phyloP scores from a whole-genome alignment of 73 alveolate genomes.

The Blepharisma stoltei region DNA sequence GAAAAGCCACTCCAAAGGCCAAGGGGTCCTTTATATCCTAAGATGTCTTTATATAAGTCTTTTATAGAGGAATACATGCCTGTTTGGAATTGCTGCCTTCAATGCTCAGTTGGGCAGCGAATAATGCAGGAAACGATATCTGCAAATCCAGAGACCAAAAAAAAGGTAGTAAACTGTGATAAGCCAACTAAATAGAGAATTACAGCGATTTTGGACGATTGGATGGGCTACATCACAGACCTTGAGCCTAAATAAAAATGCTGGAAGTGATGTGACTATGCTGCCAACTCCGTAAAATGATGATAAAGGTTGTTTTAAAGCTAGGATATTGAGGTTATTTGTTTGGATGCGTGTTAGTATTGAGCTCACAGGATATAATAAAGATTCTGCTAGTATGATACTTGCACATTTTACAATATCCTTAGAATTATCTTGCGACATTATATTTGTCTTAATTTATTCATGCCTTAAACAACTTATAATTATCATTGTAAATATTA shows the following conservation, averaged over 20 bases:
- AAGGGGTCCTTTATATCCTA: neutral
- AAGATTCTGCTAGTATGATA: neutral
- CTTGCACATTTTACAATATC: neutral
- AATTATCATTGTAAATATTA: too few relatives aligned
- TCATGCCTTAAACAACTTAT: too few relatives aligned
- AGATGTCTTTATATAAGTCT: neutral
- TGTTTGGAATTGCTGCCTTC: neutral
- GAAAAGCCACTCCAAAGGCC: neutral
- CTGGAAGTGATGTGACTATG: neutral
- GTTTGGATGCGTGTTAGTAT: conserved; percentile 7
- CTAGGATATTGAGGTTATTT: neutral
- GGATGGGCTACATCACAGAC: neutral
- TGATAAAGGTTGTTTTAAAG: neutral
- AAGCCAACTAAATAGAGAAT: neutral
- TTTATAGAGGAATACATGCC: neutral
- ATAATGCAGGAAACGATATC: neutral
- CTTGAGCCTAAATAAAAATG: neutral
- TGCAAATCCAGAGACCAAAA: neutral
- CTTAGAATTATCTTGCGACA: neutral
- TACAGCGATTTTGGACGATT: neutral
- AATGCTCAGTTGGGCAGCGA: conserved; percentile 16
- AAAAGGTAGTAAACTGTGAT: conserved; percentile 19
- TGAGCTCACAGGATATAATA: conserved; percentile 1
- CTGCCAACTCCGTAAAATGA: neutral
- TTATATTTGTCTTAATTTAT: neutral